These are phyloP conservation scores for Antitrichia curtipendula DNA, from an alignment of 225 moss, liverwort and hornwort genomes.

Conservation along the genomic window DNA sequence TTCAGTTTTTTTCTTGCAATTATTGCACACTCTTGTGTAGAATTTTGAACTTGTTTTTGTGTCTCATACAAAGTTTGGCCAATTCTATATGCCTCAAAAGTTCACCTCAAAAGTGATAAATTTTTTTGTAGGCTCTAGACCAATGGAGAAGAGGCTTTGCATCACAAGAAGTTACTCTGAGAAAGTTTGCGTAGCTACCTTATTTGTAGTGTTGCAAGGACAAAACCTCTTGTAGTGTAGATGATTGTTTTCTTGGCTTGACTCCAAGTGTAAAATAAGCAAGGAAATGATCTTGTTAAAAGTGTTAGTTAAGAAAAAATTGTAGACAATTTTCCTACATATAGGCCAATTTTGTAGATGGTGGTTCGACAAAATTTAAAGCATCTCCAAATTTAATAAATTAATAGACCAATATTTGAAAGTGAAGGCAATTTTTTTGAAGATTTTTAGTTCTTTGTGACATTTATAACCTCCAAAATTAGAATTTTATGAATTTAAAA, in stretches of 20 bases:
- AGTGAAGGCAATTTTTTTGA: background rate
- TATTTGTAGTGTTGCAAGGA: background rate
- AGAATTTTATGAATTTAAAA: background rate
- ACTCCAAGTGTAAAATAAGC: background rate
- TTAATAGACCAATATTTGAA: background rate
- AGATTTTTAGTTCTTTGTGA: background rate
- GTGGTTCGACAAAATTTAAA: background rate
- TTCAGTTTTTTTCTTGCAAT: background rate
- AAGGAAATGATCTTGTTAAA: background rate
- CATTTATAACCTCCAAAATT: background rate
- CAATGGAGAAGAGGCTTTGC: accelerated
- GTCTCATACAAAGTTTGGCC: background rate
- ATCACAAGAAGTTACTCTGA: background rate
- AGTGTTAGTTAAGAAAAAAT: accelerated
- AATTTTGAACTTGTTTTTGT: background rate
- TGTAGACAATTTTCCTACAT: accelerated
- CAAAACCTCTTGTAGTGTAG: accelerated
- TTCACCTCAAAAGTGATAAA: accelerated
- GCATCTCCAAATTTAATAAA: background rate
- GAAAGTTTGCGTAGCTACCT: background rate
- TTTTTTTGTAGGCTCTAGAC: accelerated
- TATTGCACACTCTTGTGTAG: background rate
- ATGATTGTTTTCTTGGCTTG: background rate
- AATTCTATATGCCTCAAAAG: background rate
- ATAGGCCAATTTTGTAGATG: background rate